Evolutionary conservation across 345 rosid species (phyloP).

Genomic region (Eucalyptus cloeziana): DNA sequence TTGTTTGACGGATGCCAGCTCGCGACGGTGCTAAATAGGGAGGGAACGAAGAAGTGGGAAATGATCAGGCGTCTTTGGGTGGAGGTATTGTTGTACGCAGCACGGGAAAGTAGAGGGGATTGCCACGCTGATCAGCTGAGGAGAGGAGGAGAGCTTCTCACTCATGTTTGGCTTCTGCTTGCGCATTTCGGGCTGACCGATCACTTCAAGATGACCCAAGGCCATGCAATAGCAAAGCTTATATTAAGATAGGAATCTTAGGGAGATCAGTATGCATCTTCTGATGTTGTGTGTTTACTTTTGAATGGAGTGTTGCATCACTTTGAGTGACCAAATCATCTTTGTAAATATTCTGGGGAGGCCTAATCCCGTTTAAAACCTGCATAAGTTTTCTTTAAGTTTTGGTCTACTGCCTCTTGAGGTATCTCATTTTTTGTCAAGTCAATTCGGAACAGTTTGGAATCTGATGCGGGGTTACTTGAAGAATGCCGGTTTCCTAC

Average conservation of each 20-base stretch:
- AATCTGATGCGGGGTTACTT: background rate
- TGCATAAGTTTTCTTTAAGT: background rate
- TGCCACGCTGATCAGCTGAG: slow-evolving; percentile 33
- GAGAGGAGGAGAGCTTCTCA: slow-evolving; percentile 47
- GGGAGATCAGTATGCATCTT: background rate
- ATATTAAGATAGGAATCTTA: background rate
- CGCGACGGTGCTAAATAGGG: background rate
- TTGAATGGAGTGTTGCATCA: background rate
- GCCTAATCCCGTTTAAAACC: background rate
- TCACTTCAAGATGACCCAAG: slow-evolving; percentile 28
- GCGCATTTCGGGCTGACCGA: slow-evolving; percentile 49
- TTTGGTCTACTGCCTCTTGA: background rate
- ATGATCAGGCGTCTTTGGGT: slow-evolving; percentile 3
- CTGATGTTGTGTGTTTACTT: background rate
- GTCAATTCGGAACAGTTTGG: background rate
- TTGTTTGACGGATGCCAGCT: slow-evolving; percentile 10
- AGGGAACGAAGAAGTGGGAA: background rate
- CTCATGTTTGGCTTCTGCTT: slow-evolving; percentile 38
- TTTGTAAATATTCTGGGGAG: background rate
- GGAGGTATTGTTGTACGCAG: background rate
- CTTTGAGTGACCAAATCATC: background rate
- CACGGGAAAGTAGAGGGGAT: background rate
- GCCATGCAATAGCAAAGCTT: slow-evolving; percentile 29
- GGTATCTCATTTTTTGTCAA: background rate
- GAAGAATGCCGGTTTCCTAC: background rate